Evolutionary conservation across 768 basidiomycete species (phyloP).

Genomic region (Hemileccinum rubropunctum): DNA sequence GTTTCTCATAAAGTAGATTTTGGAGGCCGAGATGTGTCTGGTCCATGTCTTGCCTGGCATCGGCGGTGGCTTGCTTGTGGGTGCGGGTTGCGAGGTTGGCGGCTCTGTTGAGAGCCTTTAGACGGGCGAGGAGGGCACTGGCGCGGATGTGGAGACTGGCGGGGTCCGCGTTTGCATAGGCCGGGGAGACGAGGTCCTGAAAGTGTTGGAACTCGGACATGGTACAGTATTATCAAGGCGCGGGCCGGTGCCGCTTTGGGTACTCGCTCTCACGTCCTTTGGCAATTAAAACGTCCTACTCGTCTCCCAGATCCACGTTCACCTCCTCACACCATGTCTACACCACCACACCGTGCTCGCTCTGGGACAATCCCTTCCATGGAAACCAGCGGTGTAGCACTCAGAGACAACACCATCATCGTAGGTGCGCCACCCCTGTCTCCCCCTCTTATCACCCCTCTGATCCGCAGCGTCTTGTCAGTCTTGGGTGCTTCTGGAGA

Average conservation of each 20-base stretch:
- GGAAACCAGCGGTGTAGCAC: slow-evolving; percentile 66
- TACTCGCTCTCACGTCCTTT: slow-evolving; percentile 20
- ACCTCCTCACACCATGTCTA: slow-evolving; percentile 14
- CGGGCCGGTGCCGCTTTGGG: neutral
- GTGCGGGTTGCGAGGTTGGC: slow-evolving; percentile 69
- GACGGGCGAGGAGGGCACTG: slow-evolving; percentile 71
- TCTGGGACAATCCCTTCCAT: slow-evolving; percentile 90
- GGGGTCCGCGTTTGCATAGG: slow-evolving; percentile 43
- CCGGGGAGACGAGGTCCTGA: slow-evolving; percentile 56
- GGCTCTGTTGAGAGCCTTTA: slow-evolving; percentile 75
- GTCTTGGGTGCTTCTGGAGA: slow-evolving; percentile 97
- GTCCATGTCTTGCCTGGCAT: slow-evolving; percentile 86
- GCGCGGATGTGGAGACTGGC: slow-evolving; percentile 58
- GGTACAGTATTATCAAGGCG: too few species aligned
- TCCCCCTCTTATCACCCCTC: slow-evolving; percentile 2
- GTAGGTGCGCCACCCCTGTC: slow-evolving; percentile 55
- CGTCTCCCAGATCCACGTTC: neutral
- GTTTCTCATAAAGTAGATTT: slow-evolving; percentile 85
- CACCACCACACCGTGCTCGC: slow-evolving; percentile 49
- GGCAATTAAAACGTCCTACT: slow-evolving; percentile 16
- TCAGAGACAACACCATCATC: slow-evolving; percentile 88
- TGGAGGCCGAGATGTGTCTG: slow-evolving; percentile 83
- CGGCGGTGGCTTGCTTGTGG: slow-evolving; percentile 68
- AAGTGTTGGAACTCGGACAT: slow-evolving; percentile 46
- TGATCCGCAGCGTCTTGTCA: slow-evolving; percentile 31